Percentiles rank a stretch among this genome's conserved stretches.
phyloP scores from a whole-genome alignment of 225 moss, liverwort and hornwort species.

The Sphagnum tenellum region DNA sequence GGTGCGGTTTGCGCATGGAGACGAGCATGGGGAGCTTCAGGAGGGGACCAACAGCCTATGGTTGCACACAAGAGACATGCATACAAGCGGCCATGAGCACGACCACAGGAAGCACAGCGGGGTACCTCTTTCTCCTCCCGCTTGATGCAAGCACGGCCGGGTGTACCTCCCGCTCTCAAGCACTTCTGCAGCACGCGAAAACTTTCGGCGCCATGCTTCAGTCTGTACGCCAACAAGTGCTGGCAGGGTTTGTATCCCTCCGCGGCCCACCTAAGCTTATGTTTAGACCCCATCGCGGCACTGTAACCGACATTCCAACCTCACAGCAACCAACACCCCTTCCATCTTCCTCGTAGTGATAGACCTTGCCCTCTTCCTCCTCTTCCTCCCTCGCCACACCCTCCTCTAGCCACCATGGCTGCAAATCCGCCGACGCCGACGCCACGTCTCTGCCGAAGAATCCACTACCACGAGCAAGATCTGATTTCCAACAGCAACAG shows the following conservation, averaged over 20 bases:
- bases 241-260: constrained; percentile 59
- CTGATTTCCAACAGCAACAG: too few relatives aligned
- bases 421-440: too few relatives aligned
- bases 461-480: too few relatives aligned
- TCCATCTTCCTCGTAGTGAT: too few relatives aligned
- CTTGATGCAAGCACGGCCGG: constrained; percentile 69
- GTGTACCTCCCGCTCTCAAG: constrained; percentile 49
- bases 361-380: too few relatives aligned
- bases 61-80: constrained; percentile 74
- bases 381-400: too few relatives aligned
- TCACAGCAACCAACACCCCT: neutral
- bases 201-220: constrained; percentile 54
- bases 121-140: constrained; percentile 74
- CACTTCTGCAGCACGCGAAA: constrained; percentile 72
- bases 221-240: constrained; percentile 57
- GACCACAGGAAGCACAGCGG: constrained; percentile 62
- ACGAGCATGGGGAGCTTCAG: constrained; percentile 51
- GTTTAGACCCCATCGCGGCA: constrained; percentile 22
- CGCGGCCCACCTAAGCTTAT: constrained; percentile 8
- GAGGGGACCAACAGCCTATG: constrained; percentile 75
- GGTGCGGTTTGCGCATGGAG: constrained; percentile 54
- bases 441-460: too few relatives aligned
- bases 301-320: constrained; percentile 23
- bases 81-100: constrained; percentile 57
- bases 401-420: too few relatives aligned